Evolutionary conservation across 2,329 filamentous ascomycete species (phyloP).

Genomic region (Chrysoporthe deuterocubensis): DNA sequence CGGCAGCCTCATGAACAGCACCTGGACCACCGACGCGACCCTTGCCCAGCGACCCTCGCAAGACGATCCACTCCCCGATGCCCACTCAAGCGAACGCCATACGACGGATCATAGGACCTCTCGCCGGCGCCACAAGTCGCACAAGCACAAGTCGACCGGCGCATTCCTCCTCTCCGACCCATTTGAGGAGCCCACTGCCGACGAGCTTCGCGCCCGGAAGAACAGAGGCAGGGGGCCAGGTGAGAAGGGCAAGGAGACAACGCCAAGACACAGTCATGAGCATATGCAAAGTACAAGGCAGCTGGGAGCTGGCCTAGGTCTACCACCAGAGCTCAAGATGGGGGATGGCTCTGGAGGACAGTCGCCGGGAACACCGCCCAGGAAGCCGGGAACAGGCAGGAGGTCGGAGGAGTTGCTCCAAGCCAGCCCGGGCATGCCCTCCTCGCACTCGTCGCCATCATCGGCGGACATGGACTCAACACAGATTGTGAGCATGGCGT

Average conservation of each 20-base stretch:
- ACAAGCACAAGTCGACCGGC: slow-evolving; percentile 51
- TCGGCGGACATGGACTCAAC: slow-evolving; percentile 74
- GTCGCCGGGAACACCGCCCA: slow-evolving; percentile 22
- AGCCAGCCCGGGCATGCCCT: slow-evolving; percentile 34
- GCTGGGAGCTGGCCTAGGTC: slow-evolving; percentile 14
- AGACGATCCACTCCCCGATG: slow-evolving; percentile 15
- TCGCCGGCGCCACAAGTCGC: slow-evolving; percentile 34
- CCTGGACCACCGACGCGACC: slow-evolving; percentile 26
- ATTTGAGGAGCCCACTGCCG: slow-evolving; percentile 36
- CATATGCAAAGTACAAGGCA: slow-evolving; percentile 8
- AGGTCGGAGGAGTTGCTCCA: slow-evolving; percentile 35
- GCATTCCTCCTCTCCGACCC: slow-evolving; percentile 57
- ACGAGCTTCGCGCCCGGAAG: slow-evolving; percentile 37
- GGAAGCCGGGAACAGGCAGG: neutral
- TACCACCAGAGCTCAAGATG: slow-evolving; percentile 9
- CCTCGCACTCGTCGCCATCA: slow-evolving; percentile 34
- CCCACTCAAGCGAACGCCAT: neutral
- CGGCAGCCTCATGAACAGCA: slow-evolving; percentile 35
- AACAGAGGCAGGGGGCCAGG: slow-evolving; percentile 24
- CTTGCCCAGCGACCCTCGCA: slow-evolving; percentile 29
- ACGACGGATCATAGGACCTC: slow-evolving; percentile 25
- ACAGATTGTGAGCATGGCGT: slow-evolving; percentile 90
- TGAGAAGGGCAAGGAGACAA: slow-evolving; percentile 23
- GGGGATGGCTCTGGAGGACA: slow-evolving; percentile 18
- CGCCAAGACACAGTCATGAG: slow-evolving; percentile 19